Conservation (phyloP, 192 early-diverging fungal species). For the Coemansia sp. region DNA sequence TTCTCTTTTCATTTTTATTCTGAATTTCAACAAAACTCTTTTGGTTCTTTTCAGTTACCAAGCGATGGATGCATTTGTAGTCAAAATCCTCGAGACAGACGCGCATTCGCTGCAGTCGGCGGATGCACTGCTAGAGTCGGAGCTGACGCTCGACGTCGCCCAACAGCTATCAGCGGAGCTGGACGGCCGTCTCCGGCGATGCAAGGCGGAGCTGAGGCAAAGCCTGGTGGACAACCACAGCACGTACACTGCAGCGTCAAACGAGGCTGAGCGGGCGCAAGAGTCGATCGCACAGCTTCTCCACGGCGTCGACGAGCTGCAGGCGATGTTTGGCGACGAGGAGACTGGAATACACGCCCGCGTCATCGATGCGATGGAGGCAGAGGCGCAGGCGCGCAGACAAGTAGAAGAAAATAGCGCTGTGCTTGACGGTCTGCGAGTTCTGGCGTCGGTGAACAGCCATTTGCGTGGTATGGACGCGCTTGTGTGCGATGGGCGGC, state of each 20-base stretch:
- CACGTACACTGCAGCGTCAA: conserved; percentile 9
- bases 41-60: too few species aligned
- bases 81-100: neutral
- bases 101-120: neutral
- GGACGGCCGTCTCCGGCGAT: neutral
- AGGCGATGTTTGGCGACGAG: conserved; percentile 30
- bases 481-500: neutral
- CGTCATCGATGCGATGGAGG: conserved; percentile 16
- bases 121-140: conserved; percentile 6
- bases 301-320: conserved; percentile 29
- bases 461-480: conserved; percentile 14
- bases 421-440: conserved; percentile 13
- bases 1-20: neutral
- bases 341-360: conserved; percentile 24
- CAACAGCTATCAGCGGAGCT: neutral
- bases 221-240: conserved; percentile 5
- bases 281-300: conserved; percentile 16
- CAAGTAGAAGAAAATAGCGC: conserved; percentile 12
- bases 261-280: conserved; percentile 12
- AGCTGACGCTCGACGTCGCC: conserved; percentile 7
- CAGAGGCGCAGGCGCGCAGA: neutral
- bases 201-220: conserved; percentile 8
- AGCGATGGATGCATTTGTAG: neutral
- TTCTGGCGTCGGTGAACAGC: conserved; percentile 13
- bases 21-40: neutral